Percentiles rank a stretch among this genome's conserved stretches.
These are phyloP conservation scores for Myxozyma neotropica DNA, from an alignment of 805 yeast genomes.

Conservation along the genomic window DNA sequence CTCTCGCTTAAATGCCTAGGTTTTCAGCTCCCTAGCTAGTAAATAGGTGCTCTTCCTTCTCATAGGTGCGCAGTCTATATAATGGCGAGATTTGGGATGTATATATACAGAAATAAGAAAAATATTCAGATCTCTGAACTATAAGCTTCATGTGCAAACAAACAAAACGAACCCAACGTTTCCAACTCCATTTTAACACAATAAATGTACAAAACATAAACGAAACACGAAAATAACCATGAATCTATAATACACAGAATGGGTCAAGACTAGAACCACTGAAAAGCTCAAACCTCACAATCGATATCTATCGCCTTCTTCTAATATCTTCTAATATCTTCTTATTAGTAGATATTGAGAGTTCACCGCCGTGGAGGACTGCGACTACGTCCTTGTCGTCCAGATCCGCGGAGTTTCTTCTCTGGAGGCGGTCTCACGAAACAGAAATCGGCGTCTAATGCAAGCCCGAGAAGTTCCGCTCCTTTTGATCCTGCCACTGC, in stretches of 20 bases:
- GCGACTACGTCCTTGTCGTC: constrained; percentile 29
- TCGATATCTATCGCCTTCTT: too few relatives aligned
- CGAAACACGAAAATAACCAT: neutral
- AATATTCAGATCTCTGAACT: too few relatives aligned
- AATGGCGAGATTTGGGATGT: too few relatives aligned
- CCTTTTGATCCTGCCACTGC: constrained; percentile 43
- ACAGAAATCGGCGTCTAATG: constrained; percentile 45
- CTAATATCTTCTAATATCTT: too few relatives aligned
- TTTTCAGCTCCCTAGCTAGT: too few relatives aligned
- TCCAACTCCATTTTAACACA: constrained; percentile 2
- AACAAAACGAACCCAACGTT: neutral
- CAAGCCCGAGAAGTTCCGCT: constrained; percentile 43
- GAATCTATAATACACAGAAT: neutral
- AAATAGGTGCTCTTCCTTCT: too few relatives aligned
- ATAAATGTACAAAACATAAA: neutral
- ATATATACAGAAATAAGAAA: too few relatives aligned
- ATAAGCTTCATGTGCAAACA: neutral
- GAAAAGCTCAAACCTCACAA: too few relatives aligned
- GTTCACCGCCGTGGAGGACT: constrained; percentile 22
- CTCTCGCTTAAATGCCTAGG: constrained; percentile 54
- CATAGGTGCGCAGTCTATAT: too few relatives aligned
- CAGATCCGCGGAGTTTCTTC: constrained; percentile 20
- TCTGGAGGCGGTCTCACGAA: constrained; percentile 42
- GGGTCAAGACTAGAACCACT: too few relatives aligned
- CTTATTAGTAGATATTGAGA: too few relatives aligned